phyloP scores from a whole-genome alignment of 805 yeast species.

The Starmerella sp. region DNA sequence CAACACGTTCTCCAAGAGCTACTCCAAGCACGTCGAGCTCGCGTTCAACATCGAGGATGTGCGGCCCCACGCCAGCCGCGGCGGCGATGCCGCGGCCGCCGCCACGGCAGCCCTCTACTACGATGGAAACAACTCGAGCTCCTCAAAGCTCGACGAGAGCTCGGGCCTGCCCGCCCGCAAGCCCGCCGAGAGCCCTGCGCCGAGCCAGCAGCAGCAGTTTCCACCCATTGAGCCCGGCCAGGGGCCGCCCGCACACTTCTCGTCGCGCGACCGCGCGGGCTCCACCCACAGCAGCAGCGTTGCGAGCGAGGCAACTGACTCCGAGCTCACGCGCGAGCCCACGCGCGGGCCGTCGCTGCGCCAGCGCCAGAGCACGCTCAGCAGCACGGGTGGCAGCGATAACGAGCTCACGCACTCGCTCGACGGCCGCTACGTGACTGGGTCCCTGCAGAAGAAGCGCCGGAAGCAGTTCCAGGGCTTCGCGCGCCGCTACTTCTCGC shows the following conservation, averaged over 20 bases:
- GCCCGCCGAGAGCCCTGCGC: neutral
- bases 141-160: neutral
- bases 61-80: neutral
- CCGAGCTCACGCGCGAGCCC: too few species aligned
- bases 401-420: slow-evolving; percentile 7
- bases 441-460: slow-evolving; percentile 65
- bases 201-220: neutral
- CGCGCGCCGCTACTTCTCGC: slow-evolving; percentile 69
- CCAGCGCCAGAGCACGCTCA: slow-evolving; percentile 10
- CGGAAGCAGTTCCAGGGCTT: slow-evolving; percentile 80
- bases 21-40: slow-evolving; percentile 69
- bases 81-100: slow-evolving; percentile 9
- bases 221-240: neutral
- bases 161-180: neutral
- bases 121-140: neutral
- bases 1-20: slow-evolving; percentile 78
- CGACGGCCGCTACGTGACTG: slow-evolving; percentile 48
- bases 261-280: neutral
- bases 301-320: too few species aligned
- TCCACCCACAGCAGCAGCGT: neutral
- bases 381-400: slow-evolving; percentile 9
- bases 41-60: slow-evolving; percentile 20
- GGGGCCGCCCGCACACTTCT: neutral
- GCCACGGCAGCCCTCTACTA: slow-evolving; percentile 1
- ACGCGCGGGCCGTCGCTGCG: neutral